These are phyloP conservation scores for Cryptosporidium xiaoi DNA, from an alignment of 169 alveolate species.

Conservation along the genomic window DNA sequence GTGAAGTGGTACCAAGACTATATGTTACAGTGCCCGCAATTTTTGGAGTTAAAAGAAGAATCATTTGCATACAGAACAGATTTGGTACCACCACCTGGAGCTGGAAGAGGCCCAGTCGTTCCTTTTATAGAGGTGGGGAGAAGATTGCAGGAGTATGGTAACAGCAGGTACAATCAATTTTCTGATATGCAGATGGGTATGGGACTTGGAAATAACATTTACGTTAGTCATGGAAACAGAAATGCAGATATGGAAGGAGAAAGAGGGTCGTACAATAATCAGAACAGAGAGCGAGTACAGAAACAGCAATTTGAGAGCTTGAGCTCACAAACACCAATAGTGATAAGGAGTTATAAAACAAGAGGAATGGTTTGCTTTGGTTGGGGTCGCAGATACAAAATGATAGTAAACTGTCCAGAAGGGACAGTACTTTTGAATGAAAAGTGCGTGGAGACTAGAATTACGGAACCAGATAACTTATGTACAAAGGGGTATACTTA, in stretches of 20 bases:
- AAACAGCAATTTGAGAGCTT: conserved; percentile 23
- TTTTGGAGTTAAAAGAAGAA: conserved; percentile 36
- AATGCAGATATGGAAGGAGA: neutral
- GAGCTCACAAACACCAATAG: conserved; percentile 44
- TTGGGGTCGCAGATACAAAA: conserved; percentile 70
- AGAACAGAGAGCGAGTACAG: neutral
- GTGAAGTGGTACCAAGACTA: conserved; percentile 73
- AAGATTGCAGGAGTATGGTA: conserved; percentile 1
- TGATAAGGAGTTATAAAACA: conserved; percentile 33
- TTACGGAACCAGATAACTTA: conserved; percentile 14
- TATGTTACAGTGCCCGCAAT: conserved; percentile 68
- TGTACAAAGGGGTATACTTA: conserved; percentile 49
- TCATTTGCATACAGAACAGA: conserved; percentile 55
- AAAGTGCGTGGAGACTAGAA: conserved; percentile 60
- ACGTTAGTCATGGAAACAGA: no score
- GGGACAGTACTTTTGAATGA: conserved; percentile 47
- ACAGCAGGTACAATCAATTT: no score
- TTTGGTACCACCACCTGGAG: conserved; percentile 71
- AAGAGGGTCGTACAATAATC: neutral
- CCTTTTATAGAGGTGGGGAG: conserved; percentile 28
- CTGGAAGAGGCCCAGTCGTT: conserved; percentile 70
- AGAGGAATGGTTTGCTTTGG: conserved; percentile 73
- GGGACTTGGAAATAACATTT: no score
- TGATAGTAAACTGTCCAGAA: conserved; percentile 71
- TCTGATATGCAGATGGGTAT: neutral